Base-by-base conservation (phyloP, 2,329 filamentous ascomycete genomes). In the Cladosporium sphaerospermum region DNA sequence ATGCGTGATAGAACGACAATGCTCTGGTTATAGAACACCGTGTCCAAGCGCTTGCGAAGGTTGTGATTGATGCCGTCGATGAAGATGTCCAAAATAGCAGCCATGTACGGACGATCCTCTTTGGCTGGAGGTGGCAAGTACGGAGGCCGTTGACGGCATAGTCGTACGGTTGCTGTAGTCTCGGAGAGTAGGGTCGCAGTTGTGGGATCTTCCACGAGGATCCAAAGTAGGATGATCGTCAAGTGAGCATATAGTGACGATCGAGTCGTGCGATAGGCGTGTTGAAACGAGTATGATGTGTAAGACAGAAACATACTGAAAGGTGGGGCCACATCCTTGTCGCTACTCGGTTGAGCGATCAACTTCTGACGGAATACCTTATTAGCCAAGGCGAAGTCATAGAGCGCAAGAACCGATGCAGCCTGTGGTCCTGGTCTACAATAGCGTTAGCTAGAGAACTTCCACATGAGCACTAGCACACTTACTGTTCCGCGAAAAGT, bases 1-100 rank as follows among this genome's bases (percentile, higher is more conserved):
- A 95, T 77, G 41, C 92, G 85, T 52, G 95, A 78, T 59, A 96
- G 78, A 56, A 96, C 87, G 13, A 88, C 88, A 11, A 96, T 77
- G 59, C 83, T 87, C 18, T 95, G 80, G 18, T 76, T 78, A 55
- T 66, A 66, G 33, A 97, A 79, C 34, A 86, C 82, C 11, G 91
- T 83, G 67, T 97, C 92, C 3, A 99, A 79, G 36, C 88, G 82
- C 45, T 88, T 84, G 31, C 89, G 84, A 28, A 99, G 78, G 66
- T 99, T 99, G 71, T 99, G 93, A 62, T 91, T 96, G 61, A 97
- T 85, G 4, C 87, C 89, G 67, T 97, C 92, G 33, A 95, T 80
- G 77, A 95, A 85, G 18, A 89, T 82, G 66, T 99, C 93, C 46
- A 99, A 75, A 13, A 97, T 80, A 33, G 84, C 81, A 3, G 88